phyloP scores from a whole-genome alignment of 2,329 filamentous ascomycete genomes.

The Cercospora brassicicola region DNA sequence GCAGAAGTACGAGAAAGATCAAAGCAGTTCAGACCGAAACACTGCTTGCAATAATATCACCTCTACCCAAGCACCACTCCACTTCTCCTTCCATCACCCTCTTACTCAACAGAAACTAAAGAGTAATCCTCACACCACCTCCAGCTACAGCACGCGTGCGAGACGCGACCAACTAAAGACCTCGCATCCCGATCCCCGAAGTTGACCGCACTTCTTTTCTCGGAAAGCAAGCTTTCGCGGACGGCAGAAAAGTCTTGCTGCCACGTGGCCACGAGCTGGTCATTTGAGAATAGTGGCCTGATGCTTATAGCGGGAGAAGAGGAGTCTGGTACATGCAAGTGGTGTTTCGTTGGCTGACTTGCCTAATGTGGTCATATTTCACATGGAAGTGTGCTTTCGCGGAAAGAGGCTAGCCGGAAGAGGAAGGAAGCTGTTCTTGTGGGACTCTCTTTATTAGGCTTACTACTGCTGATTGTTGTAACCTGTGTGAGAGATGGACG shows the following conservation, averaged over 20 bases:
- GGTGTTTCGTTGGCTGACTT: neutral
- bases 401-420: neutral
- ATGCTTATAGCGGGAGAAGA: neutral
- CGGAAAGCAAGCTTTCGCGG: neutral
- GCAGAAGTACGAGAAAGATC: no score
- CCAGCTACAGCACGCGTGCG: slow-evolving; percentile 1
- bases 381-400: neutral
- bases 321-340: neutral
- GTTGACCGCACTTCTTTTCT: neutral
- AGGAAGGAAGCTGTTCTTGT: neutral
- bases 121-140: neutral
- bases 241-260: neutral
- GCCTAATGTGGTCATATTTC: slow-evolving; percentile 3
- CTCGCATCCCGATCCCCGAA: neutral
- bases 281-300: neutral
- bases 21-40: no score
- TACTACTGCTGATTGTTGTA: neutral
- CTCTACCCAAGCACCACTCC: no score
- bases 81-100: neutral
- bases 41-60: no score
- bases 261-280: neutral
- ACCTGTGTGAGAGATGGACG: no score
- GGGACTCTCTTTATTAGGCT: neutral
- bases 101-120: neutral
- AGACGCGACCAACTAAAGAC: neutral